A percentile compares a stretch with the other conserved stretches of the same genome.
These are phyloP conservation scores for Suillus variegatus DNA, from an alignment of 768 basidiomycete species.

Conservation along the genomic window DNA sequence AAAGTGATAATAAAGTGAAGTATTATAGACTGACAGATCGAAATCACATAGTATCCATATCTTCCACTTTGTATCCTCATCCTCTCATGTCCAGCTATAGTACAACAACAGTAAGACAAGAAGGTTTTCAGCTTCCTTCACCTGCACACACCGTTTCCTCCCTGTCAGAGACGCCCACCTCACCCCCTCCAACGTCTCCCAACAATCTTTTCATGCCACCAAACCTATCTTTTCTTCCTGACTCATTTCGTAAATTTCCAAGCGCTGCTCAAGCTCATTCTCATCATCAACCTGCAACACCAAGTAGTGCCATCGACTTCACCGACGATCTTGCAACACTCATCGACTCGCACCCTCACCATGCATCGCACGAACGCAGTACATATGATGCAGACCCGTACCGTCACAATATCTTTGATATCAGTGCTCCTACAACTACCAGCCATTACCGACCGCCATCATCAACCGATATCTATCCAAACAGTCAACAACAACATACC, in stretches of 20 bases:
- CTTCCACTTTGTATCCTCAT: not conserved
- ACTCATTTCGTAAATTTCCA: slow-evolving; percentile 57
- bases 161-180: slow-evolving; percentile 22
- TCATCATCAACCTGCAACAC: slow-evolving; percentile 16
- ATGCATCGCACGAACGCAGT: slow-evolving; percentile 42
- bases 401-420: slow-evolving; percentile 64
- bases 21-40: not conserved
- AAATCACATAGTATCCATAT: not conserved
- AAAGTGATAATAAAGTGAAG: slow-evolving; percentile 9
- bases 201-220: slow-evolving; percentile 46
- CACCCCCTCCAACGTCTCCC: slow-evolving; percentile 28
- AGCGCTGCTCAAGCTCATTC: slow-evolving; percentile 18
- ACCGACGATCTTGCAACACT: slow-evolving; percentile 68
- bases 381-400: slow-evolving; percentile 47
- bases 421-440: slow-evolving; percentile 45
- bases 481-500: slow-evolving; percentile 19
- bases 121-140: slow-evolving; percentile 70
- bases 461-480: slow-evolving; percentile 25
- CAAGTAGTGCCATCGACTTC: slow-evolving; percentile 48
- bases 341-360: slow-evolving; percentile 41
- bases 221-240: slow-evolving; percentile 48
- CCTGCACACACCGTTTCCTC: slow-evolving; percentile 35
- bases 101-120: slow-evolving; percentile 51
- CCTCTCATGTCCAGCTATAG: slow-evolving; percentile 28
- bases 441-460: slow-evolving; percentile 19